Conservation (phyloP, 345 rosid species). For the Cardamine chenopodiifolia region DNA sequence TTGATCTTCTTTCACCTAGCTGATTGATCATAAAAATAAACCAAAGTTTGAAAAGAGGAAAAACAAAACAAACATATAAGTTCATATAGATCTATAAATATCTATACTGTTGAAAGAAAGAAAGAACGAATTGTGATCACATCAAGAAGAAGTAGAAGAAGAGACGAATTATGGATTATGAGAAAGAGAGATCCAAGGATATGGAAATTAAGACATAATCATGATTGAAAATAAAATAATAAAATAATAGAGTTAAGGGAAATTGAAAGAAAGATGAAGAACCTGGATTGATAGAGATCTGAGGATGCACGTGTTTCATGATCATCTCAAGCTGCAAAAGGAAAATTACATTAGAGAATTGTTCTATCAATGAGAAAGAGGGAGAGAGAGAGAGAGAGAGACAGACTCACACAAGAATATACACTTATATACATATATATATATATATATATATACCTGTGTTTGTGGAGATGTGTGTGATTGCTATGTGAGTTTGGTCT, state of each 20-base stretch:
- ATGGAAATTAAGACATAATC: slow-evolving; percentile 49
- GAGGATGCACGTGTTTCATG: slow-evolving; percentile 78
- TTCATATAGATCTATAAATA: slow-evolving; percentile 13
- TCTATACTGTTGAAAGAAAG: slow-evolving; percentile 19
- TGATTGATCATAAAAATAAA: slow-evolving; percentile 20
- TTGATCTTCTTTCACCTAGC: slow-evolving; percentile 38
- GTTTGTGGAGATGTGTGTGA: slow-evolving; percentile 46
- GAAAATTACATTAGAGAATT: slow-evolving; percentile 43
- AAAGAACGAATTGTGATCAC: slow-evolving; percentile 23
- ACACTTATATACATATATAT: slow-evolving; percentile 23
- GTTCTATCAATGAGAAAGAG: slow-evolving; percentile 37
- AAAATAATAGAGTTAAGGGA: slow-evolving; percentile 35
- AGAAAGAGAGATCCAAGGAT: slow-evolving; percentile 41
- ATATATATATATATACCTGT: slow-evolving; percentile 33
- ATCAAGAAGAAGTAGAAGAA: slow-evolving; percentile 31
- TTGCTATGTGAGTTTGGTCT: slow-evolving; percentile 50
- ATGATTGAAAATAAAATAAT: slow-evolving; percentile 50
- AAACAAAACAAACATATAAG: slow-evolving; percentile 10
- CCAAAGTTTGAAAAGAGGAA: not conserved
- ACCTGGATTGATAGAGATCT: slow-evolving; percentile 72
- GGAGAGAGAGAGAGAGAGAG: slow-evolving; percentile 28
- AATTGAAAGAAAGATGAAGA: slow-evolving; percentile 46
- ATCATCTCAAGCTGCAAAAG: slow-evolving; percentile 60
- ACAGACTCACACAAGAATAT: slow-evolving; percentile 34
- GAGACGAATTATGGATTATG: slow-evolving; percentile 40